Evolutionary conservation across 176 grass and related monocot species (phyloP), one percentile per base, ranked within the genome.

Genomic region (Juncus inflexus): DNA sequence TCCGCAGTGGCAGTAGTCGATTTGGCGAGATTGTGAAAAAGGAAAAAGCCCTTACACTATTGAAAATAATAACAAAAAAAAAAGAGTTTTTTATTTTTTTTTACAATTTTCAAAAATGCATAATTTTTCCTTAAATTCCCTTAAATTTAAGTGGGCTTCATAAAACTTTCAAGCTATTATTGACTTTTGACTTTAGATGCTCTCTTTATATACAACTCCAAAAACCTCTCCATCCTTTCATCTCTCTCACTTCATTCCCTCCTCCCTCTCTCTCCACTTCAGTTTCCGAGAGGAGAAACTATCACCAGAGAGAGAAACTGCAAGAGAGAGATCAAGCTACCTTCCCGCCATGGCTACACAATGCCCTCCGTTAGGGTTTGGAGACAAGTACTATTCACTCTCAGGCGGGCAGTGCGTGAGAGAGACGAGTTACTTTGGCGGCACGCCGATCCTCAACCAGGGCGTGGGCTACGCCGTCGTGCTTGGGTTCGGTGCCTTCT

Each of bases 401-500:
- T 51, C 81, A 35, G 45, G 69, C 57, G 90, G 90, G 7, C 62
- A 53, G 5, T 95, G 90, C 74, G 76, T 64, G 66, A 76, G 83
- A 66, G 70, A 76, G 4, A 63, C 13, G 58, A 90, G 87, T 74
- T 90, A 74, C 66, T 90, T 86, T 66, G 87, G 68, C 8, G 83
- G 79, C 11, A 77, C 65, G 35, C 43, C 87, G 35, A 74, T 83
- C 41, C 76, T 90, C 37, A 79, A 68, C 38, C 87, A 90, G 74
- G 83, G 72, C 58, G 79, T 86, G 49, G 87, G 87, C 8, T 95
- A 95, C 69, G 73, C 79, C 42, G 74, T 95, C 65, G 72, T 95
- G 66, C 59, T 95, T 42, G 90, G 90, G 14, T 95, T 95, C 55
- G 90, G 90, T 15, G 90, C 80, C 37, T 95, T 83, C 77, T 90